phyloP scores from a whole-genome alignment of 371 early-diverging fungal species.

The Syncephalastrum sp. region DNA sequence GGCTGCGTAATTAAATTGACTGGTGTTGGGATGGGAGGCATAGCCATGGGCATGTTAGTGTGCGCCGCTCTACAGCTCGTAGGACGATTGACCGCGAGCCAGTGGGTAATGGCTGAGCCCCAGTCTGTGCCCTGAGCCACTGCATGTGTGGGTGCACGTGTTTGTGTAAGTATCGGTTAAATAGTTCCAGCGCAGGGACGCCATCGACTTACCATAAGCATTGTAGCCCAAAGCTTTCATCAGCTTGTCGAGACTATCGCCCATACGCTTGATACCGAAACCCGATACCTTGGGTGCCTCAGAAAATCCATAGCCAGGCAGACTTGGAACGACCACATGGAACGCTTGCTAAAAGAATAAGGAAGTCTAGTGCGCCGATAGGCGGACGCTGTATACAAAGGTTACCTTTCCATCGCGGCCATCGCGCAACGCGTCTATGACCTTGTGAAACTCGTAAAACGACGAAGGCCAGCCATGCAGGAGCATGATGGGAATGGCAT shows the following conservation, averaged over 20 bases:
- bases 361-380: too few relatives aligned
- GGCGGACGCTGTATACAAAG: not conserved
- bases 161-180: not conserved
- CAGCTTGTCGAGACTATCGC: conserved; percentile 44
- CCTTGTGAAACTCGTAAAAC: conserved; percentile 64
- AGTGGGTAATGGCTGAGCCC: conserved; percentile 51
- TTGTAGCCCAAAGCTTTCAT: conserved; percentile 59
- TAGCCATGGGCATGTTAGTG: conserved; percentile 38
- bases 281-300: conserved; percentile 41
- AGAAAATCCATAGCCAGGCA: conserved; percentile 70
- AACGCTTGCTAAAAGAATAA: conserved; percentile 31
- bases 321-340: conserved; percentile 61
- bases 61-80: conserved; percentile 48
- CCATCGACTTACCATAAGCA: conserved; percentile 29
- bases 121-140: conserved; percentile 55
- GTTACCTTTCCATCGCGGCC: conserved; percentile 26
- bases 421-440: conserved; percentile 44
- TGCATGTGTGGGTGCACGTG: not conserved
- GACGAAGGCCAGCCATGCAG: conserved; percentile 71
- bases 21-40: conserved; percentile 39
- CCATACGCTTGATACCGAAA: conserved; percentile 38
- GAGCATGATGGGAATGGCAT: conserved; percentile 62
- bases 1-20: conserved; percentile 33
- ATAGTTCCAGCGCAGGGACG: conserved; percentile 2
- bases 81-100: conserved; percentile 36